These are phyloP conservation scores for Calonectria leucothoes DNA, from an alignment of 2,329 filamentous ascomycete genomes.

Conservation along the genomic window DNA sequence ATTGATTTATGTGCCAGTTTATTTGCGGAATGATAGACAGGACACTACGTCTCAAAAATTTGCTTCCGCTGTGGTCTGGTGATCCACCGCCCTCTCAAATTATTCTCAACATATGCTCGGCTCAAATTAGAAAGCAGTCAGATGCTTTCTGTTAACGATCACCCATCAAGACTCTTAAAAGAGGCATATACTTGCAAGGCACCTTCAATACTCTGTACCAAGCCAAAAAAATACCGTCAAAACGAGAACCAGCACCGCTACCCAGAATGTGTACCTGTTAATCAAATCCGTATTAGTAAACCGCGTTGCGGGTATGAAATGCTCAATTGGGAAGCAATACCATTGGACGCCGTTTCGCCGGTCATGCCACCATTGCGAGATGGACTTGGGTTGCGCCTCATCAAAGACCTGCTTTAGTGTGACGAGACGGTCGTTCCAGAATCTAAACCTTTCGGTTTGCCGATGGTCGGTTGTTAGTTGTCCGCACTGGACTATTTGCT, in stretches of 20 bases:
- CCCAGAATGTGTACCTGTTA: neutral
- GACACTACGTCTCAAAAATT: too few species aligned
- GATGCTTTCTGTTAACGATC: too few species aligned
- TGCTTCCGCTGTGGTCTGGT: too few species aligned
- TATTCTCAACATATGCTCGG: too few species aligned
- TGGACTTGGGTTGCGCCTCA: neutral
- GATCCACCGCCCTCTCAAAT: too few species aligned
- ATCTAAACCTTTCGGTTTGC: neutral
- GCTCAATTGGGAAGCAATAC: neutral
- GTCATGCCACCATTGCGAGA: conserved; percentile 5
- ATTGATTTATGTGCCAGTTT: too few species aligned
- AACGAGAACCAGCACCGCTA: neutral
- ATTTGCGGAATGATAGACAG: too few species aligned
- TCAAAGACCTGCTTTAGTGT: conserved; percentile 9
- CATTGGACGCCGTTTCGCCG: neutral
- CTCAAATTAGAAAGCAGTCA: too few species aligned
- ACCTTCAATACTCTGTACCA: neutral
- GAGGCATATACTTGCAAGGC: neutral
- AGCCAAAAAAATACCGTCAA: neutral
- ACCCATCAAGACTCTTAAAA: neutral
- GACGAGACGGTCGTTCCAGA: neutral
- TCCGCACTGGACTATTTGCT: neutral
- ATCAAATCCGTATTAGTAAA: neutral
- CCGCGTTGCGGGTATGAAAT: neutral
- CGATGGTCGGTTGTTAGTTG: neutral